Evolutionary conservation across 805 yeast species (phyloP), one percentile per base, ranked within the genome.

Genomic region (Wickerhamiella occidentalis): DNA sequence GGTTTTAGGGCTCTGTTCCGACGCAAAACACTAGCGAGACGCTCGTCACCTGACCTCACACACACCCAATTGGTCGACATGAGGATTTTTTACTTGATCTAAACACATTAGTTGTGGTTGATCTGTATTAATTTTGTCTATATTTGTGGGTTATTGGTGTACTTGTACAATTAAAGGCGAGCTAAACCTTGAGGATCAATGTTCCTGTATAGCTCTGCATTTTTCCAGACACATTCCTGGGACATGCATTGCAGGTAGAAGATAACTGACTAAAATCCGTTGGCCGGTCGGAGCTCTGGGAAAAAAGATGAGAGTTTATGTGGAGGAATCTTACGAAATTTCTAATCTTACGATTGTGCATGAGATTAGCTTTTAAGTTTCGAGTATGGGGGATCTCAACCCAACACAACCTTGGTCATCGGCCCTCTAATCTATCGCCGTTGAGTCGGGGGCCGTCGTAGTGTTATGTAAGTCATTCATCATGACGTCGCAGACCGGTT

Each of bases 171-270:
- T 33, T 33, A n/a, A 12, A 33, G 18, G 15, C 21, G 21, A 6
- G 6, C 6, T n/a, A 33, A 33, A 15, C 38, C 38, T 5, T 6
- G 6, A 15, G 38, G 38, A 33, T 33, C 38, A 33, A 33, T n/a
- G 9, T 5, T 33, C 19, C 38, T 33, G 38, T 33, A 17, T 13
- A n/a, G 5, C 19, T 13, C 18, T 33, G 38, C 38, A 15, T 33
- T 33, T 33, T 33, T 33, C 38, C 38, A 33, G 38, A 33, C 38
- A 38, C 42, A 38, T 38, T 38, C 42, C 26, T 38, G 42, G 38
- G 38, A 21, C 42, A 7, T 38, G 42, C 42, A 38, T 38, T 38
- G 42, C 42, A 38, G 42, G 42, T 38, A 38, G 42, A 38, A 38
- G 42, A 38, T 38, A 38, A 38, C 25, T 38, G 42, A 38, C 42